Evolutionary conservation across 108 stramenopile genomes (phyloP).

Genomic region (Skeletonema potamos): DNA sequence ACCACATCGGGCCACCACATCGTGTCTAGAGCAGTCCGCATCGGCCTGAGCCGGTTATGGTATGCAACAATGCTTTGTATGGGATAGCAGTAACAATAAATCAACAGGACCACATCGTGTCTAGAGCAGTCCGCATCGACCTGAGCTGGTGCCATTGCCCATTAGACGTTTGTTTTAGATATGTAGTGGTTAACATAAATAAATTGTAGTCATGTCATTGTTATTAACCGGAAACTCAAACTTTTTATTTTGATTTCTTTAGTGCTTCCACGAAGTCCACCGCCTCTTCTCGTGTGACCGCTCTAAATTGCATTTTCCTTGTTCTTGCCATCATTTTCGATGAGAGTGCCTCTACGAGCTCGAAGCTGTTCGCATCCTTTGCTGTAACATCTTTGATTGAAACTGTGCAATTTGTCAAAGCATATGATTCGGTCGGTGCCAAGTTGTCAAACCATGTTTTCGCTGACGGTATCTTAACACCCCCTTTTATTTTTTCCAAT

Average conservation of each 20-base stretch:
- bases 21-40: too few relatives aligned
- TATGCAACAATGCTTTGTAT: too few relatives aligned
- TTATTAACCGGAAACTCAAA: too few relatives aligned
- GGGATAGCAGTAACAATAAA: too few relatives aligned
- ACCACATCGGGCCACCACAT: too few relatives aligned
- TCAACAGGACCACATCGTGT: too few relatives aligned
- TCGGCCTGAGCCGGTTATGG: too few relatives aligned
- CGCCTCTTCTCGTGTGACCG: conserved; percentile 57
- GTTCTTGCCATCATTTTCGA: conserved; percentile 67
- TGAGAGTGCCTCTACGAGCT: conserved; percentile 60
- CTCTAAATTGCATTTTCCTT: conserved; percentile 53
- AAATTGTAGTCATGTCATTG: too few relatives aligned
- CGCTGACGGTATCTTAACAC: conserved; percentile 33
- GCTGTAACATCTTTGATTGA: conserved; percentile 40
- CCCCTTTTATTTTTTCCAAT: conserved; percentile 40
- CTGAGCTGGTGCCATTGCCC: too few relatives aligned
- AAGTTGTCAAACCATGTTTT: conserved; percentile 70
- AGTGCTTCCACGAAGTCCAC: conserved; percentile 64
- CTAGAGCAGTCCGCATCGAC: too few relatives aligned
- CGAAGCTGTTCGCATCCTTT: conserved; percentile 43
- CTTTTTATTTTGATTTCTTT: conserved; percentile 17
- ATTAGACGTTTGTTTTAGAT: too few relatives aligned
- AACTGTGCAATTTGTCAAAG: conserved; percentile 59
- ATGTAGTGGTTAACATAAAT: too few relatives aligned
- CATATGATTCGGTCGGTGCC: conserved; percentile 67